These are phyloP conservation scores for Cercophora scortea DNA, from an alignment of 495 filamentous ascomycete species.

Conservation along the genomic window DNA sequence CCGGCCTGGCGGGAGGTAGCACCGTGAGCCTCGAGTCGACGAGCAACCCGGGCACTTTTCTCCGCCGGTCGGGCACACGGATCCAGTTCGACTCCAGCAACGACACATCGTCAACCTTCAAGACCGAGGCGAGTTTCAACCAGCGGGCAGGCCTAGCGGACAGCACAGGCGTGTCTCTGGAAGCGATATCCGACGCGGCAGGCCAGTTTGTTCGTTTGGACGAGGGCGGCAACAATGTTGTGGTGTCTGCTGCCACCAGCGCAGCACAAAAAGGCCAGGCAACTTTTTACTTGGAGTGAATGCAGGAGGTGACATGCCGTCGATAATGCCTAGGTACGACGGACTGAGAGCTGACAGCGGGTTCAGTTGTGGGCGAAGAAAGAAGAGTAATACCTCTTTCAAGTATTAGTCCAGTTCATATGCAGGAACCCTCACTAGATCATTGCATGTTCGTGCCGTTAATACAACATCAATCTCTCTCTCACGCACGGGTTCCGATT, in stretches of 20 bases:
- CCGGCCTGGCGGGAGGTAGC: slow-evolving; percentile 8
- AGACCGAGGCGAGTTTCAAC: slow-evolving; percentile 10
- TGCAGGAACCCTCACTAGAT: too few species aligned
- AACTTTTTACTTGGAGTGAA: slow-evolving; percentile 11
- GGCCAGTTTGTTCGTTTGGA: slow-evolving; percentile 11
- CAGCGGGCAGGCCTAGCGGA: slow-evolving; percentile 8
- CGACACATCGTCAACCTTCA: not conserved
- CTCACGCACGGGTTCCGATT: too few species aligned
- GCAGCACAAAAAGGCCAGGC: not conserved
- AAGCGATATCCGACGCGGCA: slow-evolving; percentile 1
- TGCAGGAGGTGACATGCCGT: too few species aligned
- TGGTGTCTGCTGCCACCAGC: not conserved
- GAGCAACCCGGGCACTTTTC: slow-evolving; percentile 10
- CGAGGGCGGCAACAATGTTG: not conserved
- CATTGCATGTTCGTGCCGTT: too few species aligned
- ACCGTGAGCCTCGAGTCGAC: slow-evolving; percentile 15
- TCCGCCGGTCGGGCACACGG: slow-evolving; percentile 2
- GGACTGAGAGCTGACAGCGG: too few species aligned
- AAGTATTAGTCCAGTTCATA: too few species aligned
- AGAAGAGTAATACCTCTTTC: too few species aligned
- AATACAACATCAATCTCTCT: too few species aligned
- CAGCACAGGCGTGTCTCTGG: slow-evolving; percentile 9
- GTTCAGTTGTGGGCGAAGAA: too few species aligned
- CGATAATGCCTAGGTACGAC: too few species aligned
- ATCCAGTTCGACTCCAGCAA: slow-evolving; percentile 8